Evolutionary conservation across 1,284 basidiomycete species (phyloP).

Genomic region (Puccinia polysora): DNA sequence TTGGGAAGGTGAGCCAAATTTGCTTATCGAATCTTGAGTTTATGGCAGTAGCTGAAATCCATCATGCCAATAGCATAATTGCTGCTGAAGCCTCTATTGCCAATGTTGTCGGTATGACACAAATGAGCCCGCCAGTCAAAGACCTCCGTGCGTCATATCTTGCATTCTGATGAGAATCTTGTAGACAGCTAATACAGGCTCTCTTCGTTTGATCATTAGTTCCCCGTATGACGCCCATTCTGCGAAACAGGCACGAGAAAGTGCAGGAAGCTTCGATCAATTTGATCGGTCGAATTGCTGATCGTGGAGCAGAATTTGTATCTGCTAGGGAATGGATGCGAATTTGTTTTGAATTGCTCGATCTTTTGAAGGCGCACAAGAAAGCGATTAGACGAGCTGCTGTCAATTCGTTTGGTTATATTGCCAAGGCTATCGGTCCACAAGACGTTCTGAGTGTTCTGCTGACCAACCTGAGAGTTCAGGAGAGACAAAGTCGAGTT

Average conservation of each 20-base stretch:
- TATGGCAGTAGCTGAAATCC: not conserved
- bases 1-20: conserved; percentile 62
- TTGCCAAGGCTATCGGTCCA: conserved; percentile 97
- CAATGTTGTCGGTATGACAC: conserved; percentile 99
- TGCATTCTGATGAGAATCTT: too few species aligned
- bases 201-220: too few species aligned
- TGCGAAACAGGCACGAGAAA: conserved; percentile 97
- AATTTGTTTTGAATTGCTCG: conserved; percentile 97
- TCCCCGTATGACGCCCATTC: conserved; percentile 97
- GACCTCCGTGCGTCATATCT: conserved; percentile 71
- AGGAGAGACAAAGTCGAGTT: conserved; percentile 97
- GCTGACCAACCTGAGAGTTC: conserved; percentile 91
- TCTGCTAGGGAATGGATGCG: conserved; percentile 94
- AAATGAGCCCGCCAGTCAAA: conserved; percentile 99
- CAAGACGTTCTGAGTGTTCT: conserved; percentile 96
- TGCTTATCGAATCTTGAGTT: not conserved
- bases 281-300: conserved; percentile 98
- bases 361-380: conserved; percentile 97
- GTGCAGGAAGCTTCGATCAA: conserved; percentile 99
- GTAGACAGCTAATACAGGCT: too few species aligned
- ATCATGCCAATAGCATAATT: conserved; percentile 69
- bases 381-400: conserved; percentile 97
- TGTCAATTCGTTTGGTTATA: conserved; percentile 99
- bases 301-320: conserved; percentile 97
- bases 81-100: conserved; percentile 97